Evolutionary conservation across 2,329 filamentous ascomycete species (phyloP).

Genomic region (Incumbomyces lentus): DNA sequence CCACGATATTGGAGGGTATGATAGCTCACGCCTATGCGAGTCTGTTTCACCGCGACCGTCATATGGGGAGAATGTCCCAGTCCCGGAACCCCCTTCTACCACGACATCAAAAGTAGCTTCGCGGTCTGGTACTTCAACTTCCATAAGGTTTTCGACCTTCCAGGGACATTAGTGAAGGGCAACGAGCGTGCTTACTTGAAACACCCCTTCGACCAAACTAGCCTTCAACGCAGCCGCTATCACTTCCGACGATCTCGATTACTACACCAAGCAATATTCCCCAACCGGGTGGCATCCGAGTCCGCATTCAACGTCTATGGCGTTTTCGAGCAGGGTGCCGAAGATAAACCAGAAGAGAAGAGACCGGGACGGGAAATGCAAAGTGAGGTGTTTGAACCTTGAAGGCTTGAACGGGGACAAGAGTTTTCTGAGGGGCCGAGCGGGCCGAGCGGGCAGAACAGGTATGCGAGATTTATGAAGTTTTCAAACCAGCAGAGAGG

Average conservation of each 20-base stretch:
- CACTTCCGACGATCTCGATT: constrained; percentile 27
- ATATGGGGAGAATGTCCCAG: constrained; percentile 36
- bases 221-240: constrained; percentile 29
- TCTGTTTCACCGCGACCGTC: constrained; percentile 27
- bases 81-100: constrained; percentile 24
- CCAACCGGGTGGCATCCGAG: constrained; percentile 27
- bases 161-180: constrained; percentile 30
- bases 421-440: too few relatives aligned
- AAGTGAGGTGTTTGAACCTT: constrained; percentile 24
- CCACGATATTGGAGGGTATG: constrained; percentile 41
- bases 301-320: constrained; percentile 27
- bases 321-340: constrained; percentile 26
- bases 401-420: constrained; percentile 24
- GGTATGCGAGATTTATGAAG: too few relatives aligned
- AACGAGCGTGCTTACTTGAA: constrained; percentile 34
- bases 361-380: constrained; percentile 24
- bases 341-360: constrained; percentile 24
- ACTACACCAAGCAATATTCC: constrained; percentile 30
- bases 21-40: constrained; percentile 34
- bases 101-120: constrained; percentile 17
- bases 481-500: constrained; percentile 19
- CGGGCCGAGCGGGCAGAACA: too few relatives aligned
- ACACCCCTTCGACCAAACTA: constrained; percentile 35
- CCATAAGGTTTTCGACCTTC: constrained; percentile 30
- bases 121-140: constrained; percentile 35